Evolutionary conservation across 768 basidiomycete genomes (phyloP).

Genomic region (Naganishia friedmannii): DNA sequence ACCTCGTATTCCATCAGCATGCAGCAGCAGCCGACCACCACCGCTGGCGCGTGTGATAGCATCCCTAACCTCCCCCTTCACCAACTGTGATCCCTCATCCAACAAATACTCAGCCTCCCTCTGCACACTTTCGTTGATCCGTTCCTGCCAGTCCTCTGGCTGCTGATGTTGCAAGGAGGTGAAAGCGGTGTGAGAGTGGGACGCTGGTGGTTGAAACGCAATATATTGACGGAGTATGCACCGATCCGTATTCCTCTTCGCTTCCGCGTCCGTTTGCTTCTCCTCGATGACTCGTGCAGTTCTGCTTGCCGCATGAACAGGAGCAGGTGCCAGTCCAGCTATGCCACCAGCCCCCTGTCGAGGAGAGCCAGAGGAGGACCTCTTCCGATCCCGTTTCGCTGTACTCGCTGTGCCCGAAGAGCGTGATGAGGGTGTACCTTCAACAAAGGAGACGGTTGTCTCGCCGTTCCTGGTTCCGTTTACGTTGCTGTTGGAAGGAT

Average conservation of each 20-base stretch:
- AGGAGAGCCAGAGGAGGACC: not conserved
- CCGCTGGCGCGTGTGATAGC: not conserved
- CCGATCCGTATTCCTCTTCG: not conserved
- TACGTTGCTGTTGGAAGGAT: too few species aligned
- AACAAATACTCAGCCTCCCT: constrained; percentile 3
- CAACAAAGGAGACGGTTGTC: not conserved
- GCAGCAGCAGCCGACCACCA: too few species aligned
- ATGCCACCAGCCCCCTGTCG: too few species aligned
- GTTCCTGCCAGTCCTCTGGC: not conserved
- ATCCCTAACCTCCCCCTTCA: not conserved
- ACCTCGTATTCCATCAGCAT: not conserved
- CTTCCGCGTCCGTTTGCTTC: too few species aligned
- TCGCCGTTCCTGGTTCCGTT: not conserved
- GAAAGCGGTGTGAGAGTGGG: too few species aligned
- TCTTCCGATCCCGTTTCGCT: not conserved
- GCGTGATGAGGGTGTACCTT: constrained; percentile 2
- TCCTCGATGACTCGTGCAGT: not conserved
- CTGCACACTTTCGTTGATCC: not conserved
- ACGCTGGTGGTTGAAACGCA: not conserved
- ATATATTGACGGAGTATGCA: constrained; percentile 7
- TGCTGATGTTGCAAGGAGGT: too few species aligned
- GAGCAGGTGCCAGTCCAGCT: not conserved
- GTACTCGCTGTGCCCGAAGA: not conserved
- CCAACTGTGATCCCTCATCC: constrained; percentile 22
- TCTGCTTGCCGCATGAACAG: not conserved